phyloP scores from a whole-genome alignment of 1,139 yeast genomes.

The Candida buenavistaensis region DNA sequence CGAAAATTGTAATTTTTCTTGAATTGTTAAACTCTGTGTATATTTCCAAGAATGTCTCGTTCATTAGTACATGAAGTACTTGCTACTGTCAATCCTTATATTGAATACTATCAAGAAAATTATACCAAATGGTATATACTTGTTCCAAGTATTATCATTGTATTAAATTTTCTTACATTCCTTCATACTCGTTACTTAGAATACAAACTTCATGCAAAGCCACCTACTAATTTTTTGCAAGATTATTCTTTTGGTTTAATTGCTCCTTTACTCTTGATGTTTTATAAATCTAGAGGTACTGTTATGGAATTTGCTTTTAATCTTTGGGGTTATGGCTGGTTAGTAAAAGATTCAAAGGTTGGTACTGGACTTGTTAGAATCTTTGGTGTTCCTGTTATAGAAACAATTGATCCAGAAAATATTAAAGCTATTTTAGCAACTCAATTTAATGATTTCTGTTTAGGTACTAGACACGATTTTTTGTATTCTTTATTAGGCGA shows the following conservation, averaged over 20 bases:
- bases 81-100: slow-evolving; percentile 2
- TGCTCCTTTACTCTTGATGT: slow-evolving; percentile 16
- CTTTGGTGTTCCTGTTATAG: slow-evolving; percentile 22
- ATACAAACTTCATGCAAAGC: slow-evolving; percentile 22
- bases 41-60: slow-evolving; percentile 2
- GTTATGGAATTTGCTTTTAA: slow-evolving; percentile 21
- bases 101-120: slow-evolving; percentile 4
- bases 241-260: slow-evolving; percentile 28
- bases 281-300: slow-evolving; percentile 22
- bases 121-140: slow-evolving; percentile 13
- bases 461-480: slow-evolving; percentile 47
- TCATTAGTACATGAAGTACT: slow-evolving; percentile 3
- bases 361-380: slow-evolving; percentile 36
- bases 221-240: slow-evolving; percentile 9
- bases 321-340: too few relatives aligned
- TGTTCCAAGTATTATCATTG: slow-evolving; percentile 9
- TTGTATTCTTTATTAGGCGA: slow-evolving; percentile 51
- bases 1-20: too few relatives aligned
- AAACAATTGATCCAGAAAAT: slow-evolving; percentile 32
- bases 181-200: slow-evolving; percentile 10
- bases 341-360: not conserved
- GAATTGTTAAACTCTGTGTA: too few relatives aligned
- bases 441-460: slow-evolving; percentile 50
- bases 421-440: slow-evolving; percentile 41
- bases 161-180: slow-evolving; percentile 8